A percentile compares a stretch with the other conserved stretches of the same genome.
These are phyloP conservation scores for Fusarium duplospermum DNA, from an alignment of 2,329 filamentous ascomycete species.

Conservation along the genomic window DNA sequence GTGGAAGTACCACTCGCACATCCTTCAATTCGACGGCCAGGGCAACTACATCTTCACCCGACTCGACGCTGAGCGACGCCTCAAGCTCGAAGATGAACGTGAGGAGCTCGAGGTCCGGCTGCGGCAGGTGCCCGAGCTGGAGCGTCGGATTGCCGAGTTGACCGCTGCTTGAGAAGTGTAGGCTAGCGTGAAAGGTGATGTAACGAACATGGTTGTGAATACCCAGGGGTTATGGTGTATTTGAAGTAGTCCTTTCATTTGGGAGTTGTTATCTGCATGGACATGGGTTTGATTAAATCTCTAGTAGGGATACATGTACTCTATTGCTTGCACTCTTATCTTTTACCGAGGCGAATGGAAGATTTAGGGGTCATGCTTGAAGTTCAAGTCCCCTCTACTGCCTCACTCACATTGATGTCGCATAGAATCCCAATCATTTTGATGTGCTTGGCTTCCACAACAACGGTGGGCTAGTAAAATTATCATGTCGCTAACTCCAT, in stretches of 20 bases:
- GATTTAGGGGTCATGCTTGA: background rate
- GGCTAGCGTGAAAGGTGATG: background rate
- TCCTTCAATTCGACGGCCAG: conserved; percentile 96
- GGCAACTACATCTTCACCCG: conserved; percentile 90
- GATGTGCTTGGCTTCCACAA: background rate
- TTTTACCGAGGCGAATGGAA: background rate
- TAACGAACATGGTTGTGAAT: conserved; percentile 1
- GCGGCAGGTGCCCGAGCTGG: conserved; percentile 86
- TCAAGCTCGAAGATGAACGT: conserved; percentile 94
- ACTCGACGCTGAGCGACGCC: conserved; percentile 85
- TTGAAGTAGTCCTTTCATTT: conserved; percentile 1
- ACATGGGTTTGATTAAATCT: background rate
- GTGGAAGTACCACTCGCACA: conserved; percentile 96
- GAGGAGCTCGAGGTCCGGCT: conserved; percentile 91
- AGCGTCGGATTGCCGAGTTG: conserved; percentile 86
- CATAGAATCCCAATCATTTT: background rate
- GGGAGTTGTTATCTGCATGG: background rate
- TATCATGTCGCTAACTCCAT: background rate
- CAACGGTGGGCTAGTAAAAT: background rate
- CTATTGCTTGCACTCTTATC: background rate
- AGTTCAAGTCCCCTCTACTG: background rate
- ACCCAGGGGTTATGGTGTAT: conserved; percentile 5
- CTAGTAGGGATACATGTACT: conserved; percentile 1
- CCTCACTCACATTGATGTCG: background rate
- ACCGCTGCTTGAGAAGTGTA: conserved; percentile 51